phyloP scores from a whole-genome alignment of 768 basidiomycete genomes.

The Scleroderma bovista region DNA sequence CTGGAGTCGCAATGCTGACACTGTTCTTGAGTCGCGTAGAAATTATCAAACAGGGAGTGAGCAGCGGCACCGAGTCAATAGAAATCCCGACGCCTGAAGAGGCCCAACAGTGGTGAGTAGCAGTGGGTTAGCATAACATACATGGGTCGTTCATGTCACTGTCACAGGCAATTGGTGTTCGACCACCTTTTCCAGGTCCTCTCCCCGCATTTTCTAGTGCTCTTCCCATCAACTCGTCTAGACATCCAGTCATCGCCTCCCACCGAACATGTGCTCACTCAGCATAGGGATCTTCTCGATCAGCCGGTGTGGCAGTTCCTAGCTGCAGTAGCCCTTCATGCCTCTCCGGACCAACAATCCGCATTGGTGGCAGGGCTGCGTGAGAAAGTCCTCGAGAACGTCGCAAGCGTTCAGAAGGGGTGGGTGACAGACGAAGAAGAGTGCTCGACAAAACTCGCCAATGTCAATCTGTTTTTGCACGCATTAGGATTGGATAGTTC shows the following conservation, averaged over 20 bases:
- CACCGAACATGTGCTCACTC: conserved; percentile 22
- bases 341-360: conserved; percentile 83
- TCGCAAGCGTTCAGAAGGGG: conserved; percentile 71
- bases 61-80: conserved; percentile 43
- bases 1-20: conserved; percentile 87
- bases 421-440: conserved; percentile 71
- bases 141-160: conserved; percentile 8
- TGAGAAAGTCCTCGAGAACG: conserved; percentile 92
- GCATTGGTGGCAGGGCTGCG: conserved; percentile 77
- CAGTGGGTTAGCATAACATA: not conserved
- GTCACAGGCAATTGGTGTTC: conserved; percentile 76
- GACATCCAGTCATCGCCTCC: conserved; percentile 34
- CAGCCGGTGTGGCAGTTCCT: conserved; percentile 95
- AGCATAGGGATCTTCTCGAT: conserved; percentile 60
- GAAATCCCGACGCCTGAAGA: conserved; percentile 68
- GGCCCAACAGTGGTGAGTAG: conserved; percentile 65
- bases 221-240: conserved; percentile 90
- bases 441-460: conserved; percentile 72
- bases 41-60: conserved; percentile 73
- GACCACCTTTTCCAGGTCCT: conserved; percentile 82
- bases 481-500: conserved; percentile 71
- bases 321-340: conserved; percentile 81
- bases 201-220: conserved; percentile 63
- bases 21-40: conserved; percentile 91
- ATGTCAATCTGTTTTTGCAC: conserved; percentile 89